Conservation (phyloP, 192 early-diverging fungal species). For the Geranomyces michiganensis region DNA sequence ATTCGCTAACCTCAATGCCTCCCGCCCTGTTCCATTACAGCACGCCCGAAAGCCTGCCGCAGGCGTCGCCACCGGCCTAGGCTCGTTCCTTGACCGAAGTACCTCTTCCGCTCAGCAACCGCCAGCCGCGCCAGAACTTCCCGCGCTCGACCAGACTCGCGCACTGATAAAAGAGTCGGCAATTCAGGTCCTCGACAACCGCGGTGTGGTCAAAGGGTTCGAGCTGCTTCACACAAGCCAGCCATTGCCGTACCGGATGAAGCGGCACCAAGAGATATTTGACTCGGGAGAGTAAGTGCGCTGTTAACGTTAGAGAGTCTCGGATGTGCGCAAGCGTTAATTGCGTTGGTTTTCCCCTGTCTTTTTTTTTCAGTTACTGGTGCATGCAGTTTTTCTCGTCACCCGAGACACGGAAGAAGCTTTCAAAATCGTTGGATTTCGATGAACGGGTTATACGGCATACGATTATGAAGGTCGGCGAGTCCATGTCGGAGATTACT, state of each 20-base stretch:
- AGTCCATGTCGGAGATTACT: slow-evolving; percentile 41
- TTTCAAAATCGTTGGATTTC: slow-evolving; percentile 39
- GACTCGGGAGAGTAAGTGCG: slow-evolving; percentile 34
- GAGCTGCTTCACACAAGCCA: slow-evolving; percentile 57
- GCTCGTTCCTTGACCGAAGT: too few species aligned
- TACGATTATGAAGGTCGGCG: slow-evolving; percentile 52
- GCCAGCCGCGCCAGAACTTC: not conserved
- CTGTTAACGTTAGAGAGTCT: too few species aligned
- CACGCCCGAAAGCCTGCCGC: not conserved
- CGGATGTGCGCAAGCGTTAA: not conserved
- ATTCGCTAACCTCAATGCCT: not conserved
- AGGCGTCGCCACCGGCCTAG: too few species aligned
- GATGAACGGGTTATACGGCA: slow-evolving; percentile 57
- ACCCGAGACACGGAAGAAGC: slow-evolving; percentile 34
- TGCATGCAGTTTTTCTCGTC: slow-evolving; percentile 55
- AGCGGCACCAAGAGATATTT: slow-evolving; percentile 78
- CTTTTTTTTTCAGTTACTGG: slow-evolving; percentile 30
- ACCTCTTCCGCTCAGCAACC: not conserved
- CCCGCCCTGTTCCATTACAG: not conserved
- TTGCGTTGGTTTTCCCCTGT: too few species aligned
- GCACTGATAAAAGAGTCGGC: slow-evolving; percentile 74
- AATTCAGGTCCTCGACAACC: slow-evolving; percentile 74
- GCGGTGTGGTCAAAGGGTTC: slow-evolving; percentile 86
- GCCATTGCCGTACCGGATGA: slow-evolving; percentile 80
- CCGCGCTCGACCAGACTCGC: slow-evolving; percentile 12